These are phyloP conservation scores for Exserohilum turcica DNA, from an alignment of 2,329 filamentous ascomycete species.

Conservation along the genomic window DNA sequence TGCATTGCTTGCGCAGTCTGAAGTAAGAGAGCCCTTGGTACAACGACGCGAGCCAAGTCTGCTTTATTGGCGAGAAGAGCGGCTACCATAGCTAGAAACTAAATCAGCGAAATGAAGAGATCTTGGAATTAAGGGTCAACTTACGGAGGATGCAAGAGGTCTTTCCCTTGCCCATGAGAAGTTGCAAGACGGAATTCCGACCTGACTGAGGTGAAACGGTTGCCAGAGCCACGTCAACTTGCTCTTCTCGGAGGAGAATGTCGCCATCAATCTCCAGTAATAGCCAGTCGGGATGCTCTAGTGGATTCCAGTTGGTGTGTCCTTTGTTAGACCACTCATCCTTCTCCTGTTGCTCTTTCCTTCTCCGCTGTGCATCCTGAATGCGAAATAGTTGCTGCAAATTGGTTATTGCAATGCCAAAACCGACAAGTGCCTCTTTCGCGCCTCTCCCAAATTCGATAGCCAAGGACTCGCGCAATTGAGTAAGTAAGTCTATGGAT, in stretches of 20 bases:
- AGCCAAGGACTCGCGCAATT: conserved; percentile 50
- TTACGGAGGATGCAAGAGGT: conserved; percentile 64
- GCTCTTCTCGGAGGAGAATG: conserved; percentile 65
- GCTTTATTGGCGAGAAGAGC: conserved; percentile 47
- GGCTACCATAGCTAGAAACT: conserved; percentile 59
- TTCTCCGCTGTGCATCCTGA: conserved; percentile 34
- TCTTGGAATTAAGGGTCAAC: not conserved
- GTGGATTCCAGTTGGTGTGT: conserved; percentile 63
- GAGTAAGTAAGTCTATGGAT: conserved; percentile 53
- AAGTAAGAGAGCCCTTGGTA: conserved; percentile 61
- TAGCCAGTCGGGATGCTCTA: conserved; percentile 64
- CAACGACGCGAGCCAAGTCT: conserved; percentile 59
- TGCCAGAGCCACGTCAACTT: conserved; percentile 65
- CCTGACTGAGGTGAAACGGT: conserved; percentile 61
- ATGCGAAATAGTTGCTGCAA: conserved; percentile 56
- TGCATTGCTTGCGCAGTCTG: conserved; percentile 65
- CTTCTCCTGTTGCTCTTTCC: conserved; percentile 27
- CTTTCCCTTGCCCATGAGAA: conserved; percentile 71
- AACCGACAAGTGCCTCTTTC: conserved; percentile 50
- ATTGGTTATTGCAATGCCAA: conserved; percentile 52
- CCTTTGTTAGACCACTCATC: conserved; percentile 57
- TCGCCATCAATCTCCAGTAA: conserved; percentile 70
- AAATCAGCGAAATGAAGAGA: conserved; percentile 7
- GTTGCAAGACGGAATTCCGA: conserved; percentile 65
- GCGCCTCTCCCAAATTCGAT: conserved; percentile 43